Evolutionary conservation across 768 basidiomycete genomes (phyloP), one percentile per base, ranked within the genome.

Genomic region (Leccinum subtestaceum): DNA sequence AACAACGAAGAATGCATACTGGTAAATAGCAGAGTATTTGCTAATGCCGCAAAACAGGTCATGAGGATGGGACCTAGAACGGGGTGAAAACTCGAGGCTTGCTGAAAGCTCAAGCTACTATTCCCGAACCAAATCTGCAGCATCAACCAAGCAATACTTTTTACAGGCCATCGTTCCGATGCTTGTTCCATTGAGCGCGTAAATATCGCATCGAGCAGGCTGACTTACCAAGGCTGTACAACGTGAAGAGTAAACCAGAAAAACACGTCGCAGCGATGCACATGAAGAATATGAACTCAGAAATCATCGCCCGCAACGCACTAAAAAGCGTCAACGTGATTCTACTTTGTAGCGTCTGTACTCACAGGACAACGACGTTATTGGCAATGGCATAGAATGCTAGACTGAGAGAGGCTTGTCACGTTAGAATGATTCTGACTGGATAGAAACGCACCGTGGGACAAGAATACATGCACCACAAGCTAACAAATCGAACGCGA

Each of bases 91-190:
- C 80, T 84, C 47, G 80, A 72, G 1, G 84, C 83, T 64, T 84
- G 76, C 8, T 64, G 74, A 63, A 86, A 86, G 54, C 77, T 81
- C 29, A 91, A 74, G 65, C 80, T 88, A 2, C 84, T 87, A 64
- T 88, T 89, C 0, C 91, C 90, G 60, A 93, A 91, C 90, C 91
- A 93, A 31, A 93, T 91, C 59, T 92, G 87, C 2, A 89, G 81
- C 86, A 93, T 87, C 10, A 93, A 73, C 91, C 91, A 94, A 0
- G 87, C 82, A 52, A 92, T 92, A 12, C 78, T 72, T 61, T 78
- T 82, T 23, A 71, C 43, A 53, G 55, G 55, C 72, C 72, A 72
- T 34, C 31, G 60, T 38, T 60, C 63, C 48, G 71, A 68, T 50
- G 65, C 74, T 75, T 79, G 53, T 27, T 50, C 38, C 46, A 13